Evolutionary conservation across 2,329 filamentous ascomycete species (phyloP).

Genomic region (Colletotrichum euphorbiae): DNA sequence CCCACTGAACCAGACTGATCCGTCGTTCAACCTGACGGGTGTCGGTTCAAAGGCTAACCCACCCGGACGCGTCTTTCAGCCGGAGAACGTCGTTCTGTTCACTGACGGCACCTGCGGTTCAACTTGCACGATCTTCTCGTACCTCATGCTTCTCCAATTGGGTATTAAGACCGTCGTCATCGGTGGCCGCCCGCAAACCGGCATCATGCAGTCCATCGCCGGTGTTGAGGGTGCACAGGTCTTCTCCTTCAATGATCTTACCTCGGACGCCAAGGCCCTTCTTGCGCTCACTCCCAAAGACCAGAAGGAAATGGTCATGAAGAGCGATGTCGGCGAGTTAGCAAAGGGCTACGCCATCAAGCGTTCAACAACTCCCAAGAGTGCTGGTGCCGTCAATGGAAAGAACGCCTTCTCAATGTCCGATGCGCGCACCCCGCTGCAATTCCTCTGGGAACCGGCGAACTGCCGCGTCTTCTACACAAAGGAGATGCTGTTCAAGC

Average conservation of each 20-base stretch:
- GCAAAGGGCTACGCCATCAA: conserved; percentile 50
- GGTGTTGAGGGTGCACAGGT: conserved; percentile 60
- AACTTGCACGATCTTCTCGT: conserved; percentile 66
- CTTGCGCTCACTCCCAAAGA: conserved; percentile 43
- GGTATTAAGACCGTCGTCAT: conserved; percentile 61
- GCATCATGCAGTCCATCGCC: conserved; percentile 61
- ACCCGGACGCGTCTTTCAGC: conserved; percentile 59
- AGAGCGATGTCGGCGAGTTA: conserved; percentile 46
- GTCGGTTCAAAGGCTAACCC: conserved; percentile 54
- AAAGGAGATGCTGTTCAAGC: conserved; percentile 53
- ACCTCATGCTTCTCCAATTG: conserved; percentile 63
- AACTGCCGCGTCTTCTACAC: conserved; percentile 63
- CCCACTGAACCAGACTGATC: conserved; percentile 51
- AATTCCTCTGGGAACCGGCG: conserved; percentile 58
- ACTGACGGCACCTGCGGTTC: conserved; percentile 67
- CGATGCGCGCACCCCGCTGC: conserved; percentile 52
- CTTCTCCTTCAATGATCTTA: conserved; percentile 47
- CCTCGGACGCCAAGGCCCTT: conserved; percentile 43
- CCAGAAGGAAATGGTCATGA: conserved; percentile 38
- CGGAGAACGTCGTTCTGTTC: conserved; percentile 65
- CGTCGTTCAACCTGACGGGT: conserved; percentile 55
- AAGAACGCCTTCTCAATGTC: conserved; percentile 50
- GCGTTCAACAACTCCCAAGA: conserved; percentile 43
- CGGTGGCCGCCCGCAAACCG: conserved; percentile 57
- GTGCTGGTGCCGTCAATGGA: conserved; percentile 48